phyloP scores from a whole-genome alignment of 2,329 filamentous ascomycete species.

The Colletotrichum sp. region DNA sequence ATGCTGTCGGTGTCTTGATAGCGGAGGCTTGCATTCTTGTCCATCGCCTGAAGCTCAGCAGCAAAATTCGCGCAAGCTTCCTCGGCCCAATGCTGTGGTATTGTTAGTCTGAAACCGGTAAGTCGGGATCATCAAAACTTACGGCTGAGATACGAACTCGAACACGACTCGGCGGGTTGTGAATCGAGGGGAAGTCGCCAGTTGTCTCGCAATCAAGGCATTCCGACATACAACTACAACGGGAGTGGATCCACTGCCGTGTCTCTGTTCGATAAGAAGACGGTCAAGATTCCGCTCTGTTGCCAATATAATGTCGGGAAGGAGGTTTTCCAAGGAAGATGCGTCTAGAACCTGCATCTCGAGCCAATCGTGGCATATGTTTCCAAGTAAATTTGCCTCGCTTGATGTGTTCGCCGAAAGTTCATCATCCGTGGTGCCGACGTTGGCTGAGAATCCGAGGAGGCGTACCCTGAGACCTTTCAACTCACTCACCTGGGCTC shows the following conservation, averaged over 20 bases:
- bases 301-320: conserved; percentile 32
- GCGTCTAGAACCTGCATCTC: conserved; percentile 30
- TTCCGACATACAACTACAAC: conserved; percentile 38
- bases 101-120: not conserved
- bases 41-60: conserved; percentile 31
- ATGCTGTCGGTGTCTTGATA: not conserved
- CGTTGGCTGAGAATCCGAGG: conserved; percentile 20
- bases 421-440: not conserved
- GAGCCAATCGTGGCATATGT: conserved; percentile 38
- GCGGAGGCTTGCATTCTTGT: not conserved
- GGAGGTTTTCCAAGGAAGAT: not conserved
- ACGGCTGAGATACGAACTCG: conserved; percentile 44
- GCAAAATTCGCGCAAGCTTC: conserved; percentile 38
- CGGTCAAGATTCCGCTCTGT: conserved; percentile 13
- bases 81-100: conserved; percentile 36
- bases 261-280: not conserved
- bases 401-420: conserved; percentile 1
- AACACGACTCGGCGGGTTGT: conserved; percentile 28
- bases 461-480: conserved; percentile 33
- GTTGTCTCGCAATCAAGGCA: conserved; percentile 31
- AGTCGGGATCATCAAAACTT: conserved; percentile 10
- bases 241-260: not conserved
- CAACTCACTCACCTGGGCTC: conserved; percentile 31
- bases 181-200: conserved; percentile 23
- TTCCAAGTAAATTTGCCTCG: conserved; percentile 23